Conservation (phyloP, 2,329 filamentous ascomycete genomes). For the Aaosphaeria arxii region DNA sequence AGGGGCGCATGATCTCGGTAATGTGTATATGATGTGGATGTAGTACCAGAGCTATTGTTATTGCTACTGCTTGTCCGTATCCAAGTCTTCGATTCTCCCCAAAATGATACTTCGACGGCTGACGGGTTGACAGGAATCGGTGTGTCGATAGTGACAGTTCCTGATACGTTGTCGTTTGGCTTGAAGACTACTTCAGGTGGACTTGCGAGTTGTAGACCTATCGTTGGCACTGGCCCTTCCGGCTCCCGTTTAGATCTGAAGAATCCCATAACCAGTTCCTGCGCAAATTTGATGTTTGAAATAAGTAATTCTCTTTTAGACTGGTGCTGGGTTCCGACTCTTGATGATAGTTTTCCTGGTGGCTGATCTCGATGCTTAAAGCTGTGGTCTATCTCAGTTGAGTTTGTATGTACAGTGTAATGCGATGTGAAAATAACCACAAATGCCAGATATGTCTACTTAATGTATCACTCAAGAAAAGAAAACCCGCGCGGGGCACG, state of each 20-base stretch:
- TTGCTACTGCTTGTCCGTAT: constrained; percentile 5
- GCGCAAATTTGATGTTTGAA: too few species aligned
- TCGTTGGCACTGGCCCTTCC: constrained; percentile 10
- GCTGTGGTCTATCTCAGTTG: too few species aligned
- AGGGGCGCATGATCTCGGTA: constrained; percentile 21
- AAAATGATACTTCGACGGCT: constrained; percentile 18
- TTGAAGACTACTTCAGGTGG: constrained; percentile 14
- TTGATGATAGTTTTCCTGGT: too few species aligned
- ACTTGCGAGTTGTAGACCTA: constrained; percentile 13
- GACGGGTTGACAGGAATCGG: constrained; percentile 11
- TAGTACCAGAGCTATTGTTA: neutral
- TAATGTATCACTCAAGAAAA: too few species aligned
- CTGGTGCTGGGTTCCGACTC: too few species aligned
- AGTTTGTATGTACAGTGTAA: too few species aligned
- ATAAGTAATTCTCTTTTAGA: too few species aligned
- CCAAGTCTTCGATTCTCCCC: constrained; percentile 19
- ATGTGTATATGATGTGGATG: constrained; percentile 11
- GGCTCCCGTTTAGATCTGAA: constrained; percentile 13
- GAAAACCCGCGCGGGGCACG: too few species aligned
- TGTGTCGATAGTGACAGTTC: constrained; percentile 12
- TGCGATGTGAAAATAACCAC: too few species aligned
- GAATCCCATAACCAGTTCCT: constrained; percentile 11
- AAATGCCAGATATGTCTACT: too few species aligned
- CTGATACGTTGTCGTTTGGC: constrained; percentile 16
- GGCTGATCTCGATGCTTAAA: too few species aligned